Evolutionary conservation across 257 asterid genomes (phyloP), one percentile per base, ranked within the genome.

Genomic region (Ocimum tenuiflorum): DNA sequence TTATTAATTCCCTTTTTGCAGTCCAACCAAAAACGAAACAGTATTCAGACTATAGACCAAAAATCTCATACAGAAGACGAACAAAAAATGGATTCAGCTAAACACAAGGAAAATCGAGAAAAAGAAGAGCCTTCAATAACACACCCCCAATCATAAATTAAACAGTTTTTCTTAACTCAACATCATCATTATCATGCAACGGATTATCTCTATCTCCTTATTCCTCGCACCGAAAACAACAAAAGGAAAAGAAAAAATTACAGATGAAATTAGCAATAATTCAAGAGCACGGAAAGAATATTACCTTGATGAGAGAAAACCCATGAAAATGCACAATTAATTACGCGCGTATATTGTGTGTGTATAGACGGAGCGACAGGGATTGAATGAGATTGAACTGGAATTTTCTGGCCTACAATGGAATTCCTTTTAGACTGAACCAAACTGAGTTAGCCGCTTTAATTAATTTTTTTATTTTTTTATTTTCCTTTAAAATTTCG

Each of bases 301-400:
- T n/a, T 43, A 66, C 70, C 77, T 39, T 24, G 27, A 17, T 60
- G 19, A 38, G 5, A 7, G 46, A 36, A 39, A 56, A 63, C 14
- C 75, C 72, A 68, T 8, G 50, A 68, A 53, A 45, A 38, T n/a
- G 63, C 7, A 45, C 15, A 60, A 6, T 33, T 35, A n/a, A 63
- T 54, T 47, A 27, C 36, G 45, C 35, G 29, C 67, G 73, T 23
- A 27, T 38, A 8, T 1, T 14, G 13, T 15, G 63, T 19, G 8
- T 22, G 13, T 42, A 6, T 18, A 13, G 52, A 33, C 23, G 10
- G 65, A 64, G 70, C 31, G 66, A 52, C 19, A 35, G 36, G 17
- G 66, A 35, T 12, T 50, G 73, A 54, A 67, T 7, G 69, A 57
- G 71, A 63, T 52, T 45, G 78, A 8, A 54, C 31, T 43, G 48